A percentile compares a stretch with the other conserved stretches of the same genome.
Evolutionary conservation across 345 rosid species (phyloP).

Genomic region (Populus davidiana): DNA sequence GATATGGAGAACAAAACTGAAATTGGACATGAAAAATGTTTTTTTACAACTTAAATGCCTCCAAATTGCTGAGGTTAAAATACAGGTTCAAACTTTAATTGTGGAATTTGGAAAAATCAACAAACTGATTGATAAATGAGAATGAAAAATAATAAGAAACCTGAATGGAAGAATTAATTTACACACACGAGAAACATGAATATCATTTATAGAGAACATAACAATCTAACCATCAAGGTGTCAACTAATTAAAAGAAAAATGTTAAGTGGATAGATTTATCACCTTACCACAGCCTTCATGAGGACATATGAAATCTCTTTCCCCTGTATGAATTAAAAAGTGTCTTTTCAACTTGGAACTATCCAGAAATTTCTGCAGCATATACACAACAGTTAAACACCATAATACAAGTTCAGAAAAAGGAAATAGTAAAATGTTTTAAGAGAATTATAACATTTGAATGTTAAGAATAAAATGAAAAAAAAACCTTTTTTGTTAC

Average conservation of each 20-base stretch:
- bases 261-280: slow-evolving; percentile 18
- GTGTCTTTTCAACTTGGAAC: slow-evolving; percentile 97
- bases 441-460: not conserved
- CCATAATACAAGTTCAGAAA: slow-evolving; percentile 9
- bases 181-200: not conserved
- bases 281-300: slow-evolving; percentile 99
- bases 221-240: not conserved
- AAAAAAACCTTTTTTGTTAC: not conserved
- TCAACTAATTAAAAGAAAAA: not conserved
- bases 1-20: not conserved
- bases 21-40: not conserved
- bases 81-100: not conserved
- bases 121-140: not conserved
- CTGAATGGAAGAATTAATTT: not conserved
- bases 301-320: slow-evolving; percentile 77
- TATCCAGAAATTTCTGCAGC: slow-evolving; percentile 93
- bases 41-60: not conserved
- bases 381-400: slow-evolving; percentile 12
- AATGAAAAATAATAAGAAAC: not conserved
- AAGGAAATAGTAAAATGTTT: not conserved
- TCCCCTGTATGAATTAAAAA: slow-evolving; percentile 91
- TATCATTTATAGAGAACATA: not conserved
- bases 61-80: not conserved
- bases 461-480: not conserved
- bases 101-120: not conserved